Percentiles rank a stretch among this genome's conserved stretches.
These are phyloP conservation scores for Raphanus raphanistrum DNA, from an alignment of 345 rosid species.

Conservation along the genomic window DNA sequence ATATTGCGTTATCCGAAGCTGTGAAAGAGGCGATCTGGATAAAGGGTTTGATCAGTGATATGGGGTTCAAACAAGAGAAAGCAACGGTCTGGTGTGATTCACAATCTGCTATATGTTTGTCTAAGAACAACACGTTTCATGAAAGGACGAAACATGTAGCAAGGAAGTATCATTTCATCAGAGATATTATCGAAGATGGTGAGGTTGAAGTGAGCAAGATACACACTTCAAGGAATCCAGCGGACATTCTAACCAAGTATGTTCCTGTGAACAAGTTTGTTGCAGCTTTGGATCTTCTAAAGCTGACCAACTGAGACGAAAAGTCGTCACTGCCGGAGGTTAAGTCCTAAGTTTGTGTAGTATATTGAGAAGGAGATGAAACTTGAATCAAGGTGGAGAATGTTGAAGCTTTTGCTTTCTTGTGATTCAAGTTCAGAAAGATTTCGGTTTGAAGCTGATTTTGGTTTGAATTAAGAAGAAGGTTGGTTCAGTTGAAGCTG, in stretches of 20 bases:
- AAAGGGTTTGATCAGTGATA: not conserved
- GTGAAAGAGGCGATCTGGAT: not conserved
- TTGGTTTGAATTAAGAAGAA: not conserved
- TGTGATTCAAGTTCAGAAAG: not conserved
- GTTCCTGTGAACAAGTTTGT: not conserved
- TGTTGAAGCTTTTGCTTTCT: not conserved
- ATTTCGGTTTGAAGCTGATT: not conserved
- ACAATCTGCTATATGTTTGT: not conserved
- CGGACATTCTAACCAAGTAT: not conserved
- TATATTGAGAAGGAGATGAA: slow-evolving; percentile 4
- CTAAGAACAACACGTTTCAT: not conserved
- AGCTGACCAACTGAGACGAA: not conserved
- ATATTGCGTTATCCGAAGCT: not conserved
- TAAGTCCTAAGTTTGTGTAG: not conserved
- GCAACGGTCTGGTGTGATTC: not conserved
- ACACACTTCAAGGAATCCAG: not conserved
- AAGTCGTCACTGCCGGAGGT: not conserved
- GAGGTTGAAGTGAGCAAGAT: not conserved
- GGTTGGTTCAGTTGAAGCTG: not conserved
- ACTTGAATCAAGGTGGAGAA: slow-evolving; percentile 10
- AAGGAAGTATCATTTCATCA: not conserved
- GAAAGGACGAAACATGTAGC: not conserved
- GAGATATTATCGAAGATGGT: not conserved
- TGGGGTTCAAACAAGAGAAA: not conserved
- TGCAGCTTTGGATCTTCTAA: not conserved